These are phyloP conservation scores for Silene vulgaris DNA, from an alignment of 179 eudicot genomes.

Conservation along the genomic window DNA sequence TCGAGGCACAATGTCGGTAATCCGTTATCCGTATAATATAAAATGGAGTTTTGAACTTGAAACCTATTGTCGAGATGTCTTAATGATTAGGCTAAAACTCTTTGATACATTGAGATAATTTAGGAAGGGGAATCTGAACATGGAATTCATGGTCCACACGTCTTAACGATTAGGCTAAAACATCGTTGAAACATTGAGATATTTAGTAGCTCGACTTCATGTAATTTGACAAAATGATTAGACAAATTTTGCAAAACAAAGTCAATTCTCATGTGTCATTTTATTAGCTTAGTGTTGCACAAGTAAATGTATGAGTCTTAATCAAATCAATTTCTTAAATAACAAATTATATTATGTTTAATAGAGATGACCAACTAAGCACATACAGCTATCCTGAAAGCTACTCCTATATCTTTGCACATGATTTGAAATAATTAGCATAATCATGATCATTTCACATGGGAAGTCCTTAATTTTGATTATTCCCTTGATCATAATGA, in stretches of 20 bases:
- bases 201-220: no score
- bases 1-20: no score
- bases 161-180: no score
- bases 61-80: no score
- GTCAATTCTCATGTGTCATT: not conserved
- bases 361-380: constrained; percentile 23
- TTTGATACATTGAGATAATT: no score
- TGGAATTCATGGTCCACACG: no score
- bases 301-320: constrained; percentile 9
- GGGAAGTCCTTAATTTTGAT: constrained; percentile 15
- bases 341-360: not conserved
- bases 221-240: no score
- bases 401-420: constrained; percentile 18
- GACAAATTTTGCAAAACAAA: no score
- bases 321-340: constrained; percentile 2
- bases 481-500: not conserved
- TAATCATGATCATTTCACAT: constrained; percentile 30
- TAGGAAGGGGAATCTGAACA: no score
- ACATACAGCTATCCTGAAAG: constrained; percentile 24
- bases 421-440: constrained; percentile 11
- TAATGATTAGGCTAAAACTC: no score
- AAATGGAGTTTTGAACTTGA: no score
- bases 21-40: no score
- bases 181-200: not conserved
- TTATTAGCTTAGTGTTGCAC: not conserved